A percentile compares a stretch with the other conserved stretches of the same genome.
Conservation (phyloP, 179 eudicot species). For the Spinacia oleracea region DNA sequence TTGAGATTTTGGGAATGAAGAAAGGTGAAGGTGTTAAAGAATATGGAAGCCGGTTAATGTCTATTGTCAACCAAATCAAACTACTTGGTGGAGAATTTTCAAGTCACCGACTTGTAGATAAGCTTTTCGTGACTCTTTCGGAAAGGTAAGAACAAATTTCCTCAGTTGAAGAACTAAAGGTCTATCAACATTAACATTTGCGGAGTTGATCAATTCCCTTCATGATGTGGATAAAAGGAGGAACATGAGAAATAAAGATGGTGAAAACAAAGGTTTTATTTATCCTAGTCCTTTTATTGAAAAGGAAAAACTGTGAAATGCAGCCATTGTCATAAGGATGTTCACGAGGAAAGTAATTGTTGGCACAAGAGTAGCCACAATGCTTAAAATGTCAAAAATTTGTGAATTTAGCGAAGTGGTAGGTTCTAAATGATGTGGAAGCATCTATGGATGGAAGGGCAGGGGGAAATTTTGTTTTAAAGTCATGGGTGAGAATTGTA, state of each 20-base stretch:
- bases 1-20: conserved; percentile 13
- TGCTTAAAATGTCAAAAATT: background rate
- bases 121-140: background rate
- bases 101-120: background rate
- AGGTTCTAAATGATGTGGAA: background rate
- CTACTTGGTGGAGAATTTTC: background rate
- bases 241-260: background rate
- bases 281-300: background rate
- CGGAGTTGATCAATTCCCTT: background rate
- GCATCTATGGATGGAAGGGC: background rate
- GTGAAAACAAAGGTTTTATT: background rate
- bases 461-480: too few relatives aligned
- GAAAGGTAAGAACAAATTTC: conserved; percentile 6
- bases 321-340: background rate
- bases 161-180: conserved; percentile 11
- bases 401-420: background rate
- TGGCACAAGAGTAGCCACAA: background rate
- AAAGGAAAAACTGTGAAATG: background rate
- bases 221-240: background rate
- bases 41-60: background rate
- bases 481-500: background rate
- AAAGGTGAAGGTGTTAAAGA: background rate
- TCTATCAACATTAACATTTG: background rate
- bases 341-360: background rate
- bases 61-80: conserved; percentile 1